A percentile compares a stretch with the other conserved stretches of the same genome.
Evolutionary conservation across 306 rosid genomes (phyloP).

Genomic region (Glycyrrhiza uralensis): DNA sequence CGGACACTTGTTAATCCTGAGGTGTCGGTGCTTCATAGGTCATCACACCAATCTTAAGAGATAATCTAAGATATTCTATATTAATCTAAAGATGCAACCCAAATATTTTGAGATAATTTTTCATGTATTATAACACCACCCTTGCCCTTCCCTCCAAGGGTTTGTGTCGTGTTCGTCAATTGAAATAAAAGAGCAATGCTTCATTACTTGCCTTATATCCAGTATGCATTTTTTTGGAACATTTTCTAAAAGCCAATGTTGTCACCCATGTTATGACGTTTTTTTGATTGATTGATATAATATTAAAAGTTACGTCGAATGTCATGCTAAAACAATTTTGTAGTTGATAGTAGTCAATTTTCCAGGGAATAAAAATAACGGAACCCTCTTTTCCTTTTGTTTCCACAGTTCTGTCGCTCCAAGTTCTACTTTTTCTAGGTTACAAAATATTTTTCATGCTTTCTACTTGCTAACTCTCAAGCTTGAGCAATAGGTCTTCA

Average conservation of each 20-base stretch:
- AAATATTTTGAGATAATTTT: neutral
- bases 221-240: neutral
- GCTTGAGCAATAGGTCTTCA: neutral
- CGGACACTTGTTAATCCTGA: no score
- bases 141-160: neutral
- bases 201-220: neutral
- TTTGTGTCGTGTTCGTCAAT: neutral
- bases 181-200: neutral
- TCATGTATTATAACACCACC: no score
- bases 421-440: neutral
- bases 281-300: neutral
- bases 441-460: neutral
- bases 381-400: neutral
- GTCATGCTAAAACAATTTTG: neutral
- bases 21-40: no score
- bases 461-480: conserved; percentile 11
- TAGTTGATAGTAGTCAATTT: neutral
- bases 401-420: conserved; percentile 4
- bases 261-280: neutral
- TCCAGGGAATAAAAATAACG: neutral
- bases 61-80: neutral
- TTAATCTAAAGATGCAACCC: neutral
- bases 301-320: neutral
- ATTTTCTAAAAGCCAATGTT: neutral
- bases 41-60: neutral